Evolutionary conservation across 805 yeast genomes (phyloP), one percentile per base, ranked within the genome.

Genomic region (Kodamaea fukazawae): DNA sequence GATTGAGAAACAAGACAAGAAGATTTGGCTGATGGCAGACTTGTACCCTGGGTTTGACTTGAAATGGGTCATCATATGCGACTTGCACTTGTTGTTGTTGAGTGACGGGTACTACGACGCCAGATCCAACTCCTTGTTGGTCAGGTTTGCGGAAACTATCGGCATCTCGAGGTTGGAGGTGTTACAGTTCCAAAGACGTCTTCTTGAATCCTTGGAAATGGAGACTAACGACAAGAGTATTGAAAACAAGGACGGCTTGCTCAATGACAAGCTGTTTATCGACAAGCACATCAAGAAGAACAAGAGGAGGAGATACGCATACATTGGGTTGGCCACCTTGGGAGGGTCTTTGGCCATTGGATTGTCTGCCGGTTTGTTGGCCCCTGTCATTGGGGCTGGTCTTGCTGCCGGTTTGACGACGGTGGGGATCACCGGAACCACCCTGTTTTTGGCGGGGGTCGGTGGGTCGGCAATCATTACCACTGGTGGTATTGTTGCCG

Each of bases 381-480:
- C 99, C 0, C 99, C 99, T 0, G 96, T 95, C 2, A 95, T 93
- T 54, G 98, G 98, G 36, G 98, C 98, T 1, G 99, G 99, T 54
- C 57, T 93, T 20, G 99, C 98, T 2, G 98, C 98, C 3, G 99
- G 98, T 11, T 70, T 93, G 29, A 83, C 97, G 1, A 93, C 99
- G 0, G 79, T 91, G 15, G 99, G 99, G 23, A 85, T 95, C 15
- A 72, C 86, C 1, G 98, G 99, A n/a, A 88, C 98, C 0, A 64
- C 88, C 11, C 87, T 95, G 1, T 93, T 93, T 49, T 67, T 93
- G 23, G 97, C 97, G 0, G 98, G 99, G 37, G 86, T 91, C 2
- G 99, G 96, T 25, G 99, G 99, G 35, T 86, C 97, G 6, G 88
- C 96, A 0, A 76, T 89, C 15, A 96, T 93, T 36, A 89, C 99